Evolutionary conservation across 305 asterid genomes (phyloP), one percentile per base, ranked within the genome.

Genomic region (Ajuga reptans): DNA sequence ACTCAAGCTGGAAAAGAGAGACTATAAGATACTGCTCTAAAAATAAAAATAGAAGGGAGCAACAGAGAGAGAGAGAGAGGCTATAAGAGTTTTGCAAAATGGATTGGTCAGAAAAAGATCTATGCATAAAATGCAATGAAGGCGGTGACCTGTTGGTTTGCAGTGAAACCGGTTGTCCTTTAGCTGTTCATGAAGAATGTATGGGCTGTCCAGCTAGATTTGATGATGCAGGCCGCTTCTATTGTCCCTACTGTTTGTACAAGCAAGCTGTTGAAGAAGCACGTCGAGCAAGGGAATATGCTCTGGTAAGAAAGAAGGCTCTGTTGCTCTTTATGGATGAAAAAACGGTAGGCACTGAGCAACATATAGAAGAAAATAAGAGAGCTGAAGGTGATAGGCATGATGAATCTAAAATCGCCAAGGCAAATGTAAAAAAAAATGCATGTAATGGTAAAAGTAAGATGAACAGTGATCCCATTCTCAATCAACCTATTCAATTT

Each of bases 201-300:
- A 67, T 85, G 83, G 86, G 83, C 10, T 83, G 81, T 72, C 79
- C 84, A 3, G 84, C 86, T 57, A 72, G 77, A 47, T 79, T 80
- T 68, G 88, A 84, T 77, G 88, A 79, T 15, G 52, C 17, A 15
- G 89, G 86, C 6, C 75, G 62, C 72, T 92, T 87, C 82, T 80
- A 77, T 66, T 92, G 98, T 85, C 96, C 96, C 29, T 83, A 87
- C 72, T 91, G 98, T 72, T 67, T 67, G 6, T 87, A 77, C 77
- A 83, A 76, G 78, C 77, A 64, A 78, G 75, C 88, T 71, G 75
- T 73, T 72, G 86, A 77, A 70, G 87, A 81, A 72, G 52, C 52
- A 17, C 71, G 56, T 12, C 86, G 34, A 72, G 90, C 91, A 72
- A 72, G 82, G 83, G 87, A 82, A 66, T 60, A 75, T 73, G 89